phyloP scores from a whole-genome alignment of 306 rosid genomes.

The Lathyrus tuberosus region DNA sequence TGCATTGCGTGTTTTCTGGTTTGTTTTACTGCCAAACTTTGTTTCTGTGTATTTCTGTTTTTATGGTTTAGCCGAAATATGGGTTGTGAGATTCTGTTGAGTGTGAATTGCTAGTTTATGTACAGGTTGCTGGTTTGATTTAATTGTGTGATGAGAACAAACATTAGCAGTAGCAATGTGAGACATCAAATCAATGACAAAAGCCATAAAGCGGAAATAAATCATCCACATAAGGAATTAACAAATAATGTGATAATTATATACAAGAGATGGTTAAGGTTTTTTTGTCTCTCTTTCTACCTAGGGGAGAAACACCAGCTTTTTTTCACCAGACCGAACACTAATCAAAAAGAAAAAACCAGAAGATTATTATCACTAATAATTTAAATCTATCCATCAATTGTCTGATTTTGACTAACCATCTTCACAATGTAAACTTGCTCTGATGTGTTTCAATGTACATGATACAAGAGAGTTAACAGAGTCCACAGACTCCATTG shows the following conservation, averaged over 20 bases:
- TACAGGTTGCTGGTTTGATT: background rate
- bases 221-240: constrained; percentile 39
- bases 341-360: constrained; percentile 32
- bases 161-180: background rate
- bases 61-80: background rate
- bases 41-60: background rate
- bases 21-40: background rate
- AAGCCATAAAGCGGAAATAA: constrained; percentile 15
- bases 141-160: background rate
- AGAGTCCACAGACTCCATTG: constrained; percentile 83
- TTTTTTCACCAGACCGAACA: constrained; percentile 43
- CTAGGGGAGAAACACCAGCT: constrained; percentile 27
- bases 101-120: background rate
- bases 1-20: background rate
- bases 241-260: constrained; percentile 44
- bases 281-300: constrained; percentile 33
- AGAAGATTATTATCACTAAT: constrained; percentile 36
- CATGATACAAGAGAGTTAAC: constrained; percentile 76
- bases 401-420: constrained; percentile 45
- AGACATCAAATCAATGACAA: constrained; percentile 8
- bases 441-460: constrained; percentile 75
- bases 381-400: constrained; percentile 41
- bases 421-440: constrained; percentile 92
- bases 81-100: background rate
- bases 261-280: constrained; percentile 43